phyloP scores from a whole-genome alignment of 2,329 filamentous ascomycete species.

The Colletotrichum sp. region DNA sequence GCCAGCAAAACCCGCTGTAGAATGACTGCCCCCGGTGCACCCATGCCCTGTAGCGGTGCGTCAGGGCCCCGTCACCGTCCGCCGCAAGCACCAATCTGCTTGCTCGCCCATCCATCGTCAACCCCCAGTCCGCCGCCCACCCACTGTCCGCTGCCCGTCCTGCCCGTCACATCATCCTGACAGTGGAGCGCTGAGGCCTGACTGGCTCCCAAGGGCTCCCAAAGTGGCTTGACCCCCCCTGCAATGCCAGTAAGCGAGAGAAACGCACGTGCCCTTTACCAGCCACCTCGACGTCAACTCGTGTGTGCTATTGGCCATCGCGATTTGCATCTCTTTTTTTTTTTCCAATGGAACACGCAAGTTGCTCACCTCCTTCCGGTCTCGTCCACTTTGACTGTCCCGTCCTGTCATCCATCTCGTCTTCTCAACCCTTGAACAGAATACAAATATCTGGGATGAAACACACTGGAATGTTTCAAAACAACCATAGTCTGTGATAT shows the following conservation, averaged over 20 bases:
- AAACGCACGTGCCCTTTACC: constrained; percentile 10
- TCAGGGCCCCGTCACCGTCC: not conserved
- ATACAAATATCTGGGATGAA: constrained; percentile 10
- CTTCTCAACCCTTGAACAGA: not conserved
- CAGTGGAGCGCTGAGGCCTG: not conserved
- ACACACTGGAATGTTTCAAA: constrained; percentile 18
- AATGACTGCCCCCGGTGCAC: not conserved
- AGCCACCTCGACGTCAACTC: constrained; percentile 7
- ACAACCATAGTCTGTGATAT: constrained; percentile 9
- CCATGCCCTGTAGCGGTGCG: not conserved
- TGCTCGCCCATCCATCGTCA: not conserved
- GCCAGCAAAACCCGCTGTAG: not conserved
- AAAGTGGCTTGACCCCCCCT: constrained; percentile 10
- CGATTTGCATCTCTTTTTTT: not conserved
- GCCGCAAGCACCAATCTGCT: not conserved
- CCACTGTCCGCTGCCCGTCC: constrained; percentile 1
- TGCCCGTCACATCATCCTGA: constrained; percentile 19
- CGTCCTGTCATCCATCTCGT: not conserved
- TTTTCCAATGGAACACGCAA: not conserved
- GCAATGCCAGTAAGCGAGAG: not conserved
- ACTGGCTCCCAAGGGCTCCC: not conserved
- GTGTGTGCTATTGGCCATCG: not conserved
- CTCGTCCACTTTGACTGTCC: not conserved
- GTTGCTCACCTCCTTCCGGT: not conserved
- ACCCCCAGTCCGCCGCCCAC: not conserved